Base-by-base conservation (phyloP, 257 asterid species). In the Henckelia pumila region DNA sequence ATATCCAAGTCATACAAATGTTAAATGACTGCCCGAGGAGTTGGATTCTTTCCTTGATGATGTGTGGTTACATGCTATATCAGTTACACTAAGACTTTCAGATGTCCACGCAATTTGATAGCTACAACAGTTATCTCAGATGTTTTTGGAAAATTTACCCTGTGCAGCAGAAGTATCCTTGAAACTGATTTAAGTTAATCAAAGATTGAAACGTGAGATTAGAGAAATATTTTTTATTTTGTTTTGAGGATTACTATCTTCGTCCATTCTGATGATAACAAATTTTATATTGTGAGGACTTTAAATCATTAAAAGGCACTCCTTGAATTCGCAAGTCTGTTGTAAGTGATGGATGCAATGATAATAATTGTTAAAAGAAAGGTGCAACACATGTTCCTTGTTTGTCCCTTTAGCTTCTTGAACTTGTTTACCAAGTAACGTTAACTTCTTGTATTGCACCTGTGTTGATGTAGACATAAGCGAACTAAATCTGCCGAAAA, bases 401-500 rank as follows among this genome's bases (percentile, higher is more conserved):
- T 22, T 35, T 22, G 28, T 8, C 32, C 24, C 29, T 29, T n/a
- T 6, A 17, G 64, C 37, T 28, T 60, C 6, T 61, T 9, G 7
- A 35, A 25, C 40, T 26, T 30, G 29, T 49, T 37, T 7, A 30
- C 26, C 21, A n/a, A 28, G 32, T 40, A 35, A 62, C 35, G 19
- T 60, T 35, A 20, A 32, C 62, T 50, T 26, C 2, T 66, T n/a
- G 61, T 68, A 6, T 21, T 57, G 57, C 55, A 20, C 33, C 52
- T 13, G 57, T 44, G 58, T 63, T 58, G 24, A 61, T 73, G 77
- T 60, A 86, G 89, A 86, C 78, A 86, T 86, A 62, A 83, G 87
- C 56, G 93, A 86, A 71, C 68, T 86, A 61, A 86, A 83, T 75
- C 79, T 86, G 23, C 93, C 88, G 4, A 78, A 76, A 63, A 81